These are phyloP conservation scores for Chytriomyces sp. DNA, from an alignment of 192 early-diverging fungal species.

Conservation along the genomic window DNA sequence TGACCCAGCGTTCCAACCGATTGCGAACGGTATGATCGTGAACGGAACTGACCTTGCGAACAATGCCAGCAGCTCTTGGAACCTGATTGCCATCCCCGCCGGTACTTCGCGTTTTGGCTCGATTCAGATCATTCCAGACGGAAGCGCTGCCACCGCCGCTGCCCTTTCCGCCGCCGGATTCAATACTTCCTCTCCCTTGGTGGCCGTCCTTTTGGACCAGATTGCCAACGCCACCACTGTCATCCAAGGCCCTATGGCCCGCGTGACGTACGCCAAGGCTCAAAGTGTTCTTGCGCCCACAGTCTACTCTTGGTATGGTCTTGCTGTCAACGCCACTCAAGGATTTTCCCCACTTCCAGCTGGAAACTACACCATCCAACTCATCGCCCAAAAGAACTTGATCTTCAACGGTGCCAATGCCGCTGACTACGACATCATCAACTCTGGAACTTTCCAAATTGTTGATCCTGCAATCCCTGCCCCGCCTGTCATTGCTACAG, in stretches of 20 bases:
- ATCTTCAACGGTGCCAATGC: neutral
- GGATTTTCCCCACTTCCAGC: constrained; percentile 11
- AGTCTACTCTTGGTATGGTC: constrained; percentile 19
- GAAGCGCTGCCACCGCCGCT: neutral
- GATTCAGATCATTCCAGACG: constrained; percentile 18
- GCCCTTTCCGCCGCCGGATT: neutral
- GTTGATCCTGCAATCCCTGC: no score
- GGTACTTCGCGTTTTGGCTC: constrained; percentile 6
- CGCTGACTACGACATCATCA: neutral
- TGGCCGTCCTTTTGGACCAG: neutral
- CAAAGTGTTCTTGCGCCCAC: neutral
- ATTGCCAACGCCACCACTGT: no score
- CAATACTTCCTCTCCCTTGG: neutral
- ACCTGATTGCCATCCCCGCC: constrained; percentile 5
- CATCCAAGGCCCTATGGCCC: neutral
- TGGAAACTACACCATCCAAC: constrained; percentile 36
- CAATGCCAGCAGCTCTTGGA: neutral
- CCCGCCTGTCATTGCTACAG: no score
- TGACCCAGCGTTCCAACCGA: neutral
- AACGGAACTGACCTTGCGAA: constrained; percentile 32
- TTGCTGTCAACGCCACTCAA: neutral
- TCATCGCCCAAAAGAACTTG: constrained; percentile 38
- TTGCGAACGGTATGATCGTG: neutral
- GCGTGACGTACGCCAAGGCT: constrained; percentile 2
- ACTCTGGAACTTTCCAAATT: neutral